A percentile compares a stretch with the other conserved stretches of the same genome.
Conservation (phyloP, 495 filamentous ascomycete species). For the Lentithecium fluviatile region DNA sequence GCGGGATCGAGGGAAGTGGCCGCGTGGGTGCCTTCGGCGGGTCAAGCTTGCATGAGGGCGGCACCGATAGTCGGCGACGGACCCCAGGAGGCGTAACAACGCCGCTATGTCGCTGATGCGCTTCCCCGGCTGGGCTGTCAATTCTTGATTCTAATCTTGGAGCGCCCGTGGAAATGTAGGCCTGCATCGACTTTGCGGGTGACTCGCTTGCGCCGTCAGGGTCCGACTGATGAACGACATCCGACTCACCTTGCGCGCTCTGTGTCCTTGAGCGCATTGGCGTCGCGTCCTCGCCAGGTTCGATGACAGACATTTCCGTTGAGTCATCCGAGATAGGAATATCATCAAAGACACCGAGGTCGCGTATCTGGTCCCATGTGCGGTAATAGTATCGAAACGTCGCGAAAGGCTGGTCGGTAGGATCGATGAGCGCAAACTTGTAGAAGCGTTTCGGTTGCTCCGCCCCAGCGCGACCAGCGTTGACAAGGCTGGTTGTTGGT, state of each 20-base stretch:
- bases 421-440: constrained; percentile 47
- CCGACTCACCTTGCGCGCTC: background rate
- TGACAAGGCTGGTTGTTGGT: constrained; percentile 38
- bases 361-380: constrained; percentile 22
- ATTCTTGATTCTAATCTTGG: background rate
- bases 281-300: background rate
- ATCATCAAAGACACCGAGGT: constrained; percentile 14
- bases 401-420: constrained; percentile 46
- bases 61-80: constrained; percentile 24
- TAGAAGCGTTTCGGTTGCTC: constrained; percentile 45
- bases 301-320: background rate
- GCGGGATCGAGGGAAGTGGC: constrained; percentile 5
- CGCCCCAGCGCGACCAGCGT: constrained; percentile 37
- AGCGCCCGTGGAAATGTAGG: constrained; percentile 9
- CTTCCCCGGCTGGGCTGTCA: background rate
- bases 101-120: constrained; percentile 2
- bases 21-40: constrained; percentile 2
- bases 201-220: background rate
- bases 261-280: background rate
- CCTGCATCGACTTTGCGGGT: background rate
- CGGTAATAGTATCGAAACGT: constrained; percentile 45
- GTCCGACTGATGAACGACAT: background rate
- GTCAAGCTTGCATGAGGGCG: constrained; percentile 20
- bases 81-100: constrained; percentile 10
- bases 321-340: background rate